Conservation (phyloP, 768 basidiomycete species). For the Boletales sp. region DNA sequence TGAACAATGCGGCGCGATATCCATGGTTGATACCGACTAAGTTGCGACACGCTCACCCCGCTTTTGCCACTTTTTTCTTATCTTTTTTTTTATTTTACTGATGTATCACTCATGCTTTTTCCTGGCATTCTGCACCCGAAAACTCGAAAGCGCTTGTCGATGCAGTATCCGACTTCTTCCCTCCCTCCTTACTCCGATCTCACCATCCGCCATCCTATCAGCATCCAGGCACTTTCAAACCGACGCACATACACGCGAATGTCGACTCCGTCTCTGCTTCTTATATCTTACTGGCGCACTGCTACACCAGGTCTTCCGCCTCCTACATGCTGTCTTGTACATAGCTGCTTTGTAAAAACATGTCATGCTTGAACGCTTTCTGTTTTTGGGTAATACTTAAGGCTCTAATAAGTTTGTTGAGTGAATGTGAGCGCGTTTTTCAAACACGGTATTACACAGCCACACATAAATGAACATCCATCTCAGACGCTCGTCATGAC, state of each 20-base stretch:
- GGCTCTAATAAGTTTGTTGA: too few species aligned
- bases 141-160: constrained; percentile 23
- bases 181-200: constrained; percentile 9
- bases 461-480: constrained; percentile 17
- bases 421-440: background rate
- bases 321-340: constrained; percentile 27
- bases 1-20: constrained; percentile 85
- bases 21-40: constrained; percentile 78
- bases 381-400: background rate
- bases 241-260: constrained; percentile 20
- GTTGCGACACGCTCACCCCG: constrained; percentile 1
- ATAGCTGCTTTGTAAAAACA: constrained; percentile 28
- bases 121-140: constrained; percentile 21
- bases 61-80: constrained; percentile 18
- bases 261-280: constrained; percentile 12
- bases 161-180: constrained; percentile 17
- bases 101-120: constrained; percentile 25
- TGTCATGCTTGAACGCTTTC: constrained; percentile 5
- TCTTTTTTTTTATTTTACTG: constrained; percentile 32
- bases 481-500: constrained; percentile 42
- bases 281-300: constrained; percentile 16
- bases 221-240: constrained; percentile 17
- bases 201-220: constrained; percentile 8
- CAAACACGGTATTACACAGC: constrained; percentile 11
- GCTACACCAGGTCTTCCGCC: constrained; percentile 16